These are phyloP conservation scores for Calcarisporium arbuscula DNA, from an alignment of 2,329 filamentous ascomycete genomes.

Conservation along the genomic window DNA sequence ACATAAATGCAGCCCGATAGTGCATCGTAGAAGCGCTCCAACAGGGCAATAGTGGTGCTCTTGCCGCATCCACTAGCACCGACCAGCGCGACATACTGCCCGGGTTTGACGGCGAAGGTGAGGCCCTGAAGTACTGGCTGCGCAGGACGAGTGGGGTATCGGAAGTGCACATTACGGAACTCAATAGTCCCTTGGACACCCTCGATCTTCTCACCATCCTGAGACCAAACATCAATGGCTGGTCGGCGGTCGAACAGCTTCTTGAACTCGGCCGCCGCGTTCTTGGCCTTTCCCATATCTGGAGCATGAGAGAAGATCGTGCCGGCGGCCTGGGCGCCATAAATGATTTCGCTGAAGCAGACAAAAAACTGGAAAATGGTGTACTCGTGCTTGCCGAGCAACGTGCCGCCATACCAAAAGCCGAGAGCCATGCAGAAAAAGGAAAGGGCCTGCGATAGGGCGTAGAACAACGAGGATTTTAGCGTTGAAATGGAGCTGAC, in stretches of 20 bases:
- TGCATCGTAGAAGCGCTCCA: constrained; percentile 20
- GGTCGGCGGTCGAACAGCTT: constrained; percentile 71
- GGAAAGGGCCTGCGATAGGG: neutral
- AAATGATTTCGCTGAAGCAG: constrained; percentile 35
- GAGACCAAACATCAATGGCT: constrained; percentile 68
- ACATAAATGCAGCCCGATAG: constrained; percentile 2
- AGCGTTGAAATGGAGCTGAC: neutral
- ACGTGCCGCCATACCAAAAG: constrained; percentile 9
- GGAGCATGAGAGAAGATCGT: constrained; percentile 80
- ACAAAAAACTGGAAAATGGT: constrained; percentile 31
- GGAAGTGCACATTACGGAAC: constrained; percentile 55
- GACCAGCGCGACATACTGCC: constrained; percentile 8
- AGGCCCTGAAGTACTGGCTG: constrained; percentile 58
- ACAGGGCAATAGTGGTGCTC: constrained; percentile 20
- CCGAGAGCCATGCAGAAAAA: constrained; percentile 6
- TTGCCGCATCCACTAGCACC: constrained; percentile 13
- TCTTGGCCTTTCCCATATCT: constrained; percentile 79
- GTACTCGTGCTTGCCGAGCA: constrained; percentile 28
- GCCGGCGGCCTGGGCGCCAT: constrained; percentile 76
- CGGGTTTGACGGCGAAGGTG: constrained; percentile 42
- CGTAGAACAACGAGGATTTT: constrained; percentile 3
- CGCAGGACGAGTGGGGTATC: constrained; percentile 62
- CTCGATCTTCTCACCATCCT: constrained; percentile 55
- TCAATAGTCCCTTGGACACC: constrained; percentile 54
- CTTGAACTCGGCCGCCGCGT: constrained; percentile 71